Conservation (phyloP, 2,329 filamentous ascomycete genomes). For the Phyllosticta citribraziliensis region DNA sequence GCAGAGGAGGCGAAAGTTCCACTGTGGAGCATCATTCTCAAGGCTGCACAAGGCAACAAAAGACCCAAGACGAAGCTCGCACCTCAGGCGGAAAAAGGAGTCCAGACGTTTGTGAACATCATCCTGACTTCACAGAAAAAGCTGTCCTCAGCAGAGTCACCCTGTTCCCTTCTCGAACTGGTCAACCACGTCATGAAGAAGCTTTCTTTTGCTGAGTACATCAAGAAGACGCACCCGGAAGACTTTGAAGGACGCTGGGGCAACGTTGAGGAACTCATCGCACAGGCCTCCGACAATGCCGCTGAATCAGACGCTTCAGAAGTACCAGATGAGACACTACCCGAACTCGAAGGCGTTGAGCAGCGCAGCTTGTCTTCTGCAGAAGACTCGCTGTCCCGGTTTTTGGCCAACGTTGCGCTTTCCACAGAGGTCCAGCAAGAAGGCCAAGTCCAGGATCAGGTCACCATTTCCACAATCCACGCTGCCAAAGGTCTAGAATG, state of each 20-base stretch:
- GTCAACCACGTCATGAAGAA: constrained; percentile 52
- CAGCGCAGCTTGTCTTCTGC: constrained; percentile 43
- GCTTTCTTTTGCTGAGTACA: constrained; percentile 62
- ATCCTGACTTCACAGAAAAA: constrained; percentile 49
- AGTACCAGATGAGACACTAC: constrained; percentile 41
- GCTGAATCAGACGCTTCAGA: constrained; percentile 31
- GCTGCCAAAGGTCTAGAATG: constrained; percentile 93
- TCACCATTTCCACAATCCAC: constrained; percentile 94
- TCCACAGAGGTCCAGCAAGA: constrained; percentile 65
- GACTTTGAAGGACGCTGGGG: constrained; percentile 73
- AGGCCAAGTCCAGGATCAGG: constrained; percentile 47
- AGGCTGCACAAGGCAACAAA: constrained; percentile 42
- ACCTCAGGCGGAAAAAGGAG: constrained; percentile 45
- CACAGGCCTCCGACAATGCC: constrained; percentile 63
- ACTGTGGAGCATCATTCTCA: constrained; percentile 66
- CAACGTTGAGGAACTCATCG: constrained; percentile 82
- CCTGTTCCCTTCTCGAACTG: constrained; percentile 35
- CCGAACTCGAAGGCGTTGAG: constrained; percentile 60
- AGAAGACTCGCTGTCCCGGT: constrained; percentile 61
- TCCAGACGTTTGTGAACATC: constrained; percentile 50
- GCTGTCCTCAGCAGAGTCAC: constrained; percentile 34
- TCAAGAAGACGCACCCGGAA: constrained; percentile 61
- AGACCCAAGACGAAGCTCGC: constrained; percentile 45
- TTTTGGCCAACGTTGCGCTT: constrained; percentile 85
- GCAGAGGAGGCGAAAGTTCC: constrained; percentile 60